Base-by-base conservation (phyloP, 2,329 filamentous ascomycete species). In the Sphaceloma murrayae region DNA sequence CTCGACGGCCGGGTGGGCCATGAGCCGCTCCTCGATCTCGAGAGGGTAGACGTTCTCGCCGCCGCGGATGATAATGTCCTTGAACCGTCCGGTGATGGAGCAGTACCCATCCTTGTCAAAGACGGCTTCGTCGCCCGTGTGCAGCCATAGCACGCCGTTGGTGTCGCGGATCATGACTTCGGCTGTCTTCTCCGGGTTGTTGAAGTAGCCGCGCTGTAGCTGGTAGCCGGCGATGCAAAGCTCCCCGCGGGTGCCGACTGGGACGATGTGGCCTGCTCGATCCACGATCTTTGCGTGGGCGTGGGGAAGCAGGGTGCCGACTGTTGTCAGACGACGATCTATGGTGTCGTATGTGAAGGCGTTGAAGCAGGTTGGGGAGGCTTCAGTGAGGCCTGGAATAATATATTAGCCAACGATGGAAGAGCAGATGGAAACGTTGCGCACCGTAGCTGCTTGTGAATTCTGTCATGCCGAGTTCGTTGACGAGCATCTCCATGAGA, bases 191-290 rank as follows among this genome's bases (percentile, higher is more conserved):
- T 77, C 75, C 31, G 75, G 73, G 61, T 86, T 87, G 55, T 83
- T 64, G 66, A 71, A 72, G 55, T 77, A 77, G 16, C 73, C 73
- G 33, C 66, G 72, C 58, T 81, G 82, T 8, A 88, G 67, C 60
- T 85, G 81, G 59, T 87, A 89, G 0, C 84, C 85, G 0, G 79
- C 74, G 32, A 87, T 83, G 58, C 82, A 86, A 16, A 89, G 72
- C 65, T 89, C 84, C 13, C 84, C 84, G 6, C 75, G 68, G 24
- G 70, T 63, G 16, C 84, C 84, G 10, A 85, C 62, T 0, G 80
- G 81, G 7, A 88, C 72, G 31, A 80, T 70, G 21, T 72, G 67
- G 13, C 81, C 80, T 11, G 78, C 68, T 21, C 73, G 67, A 55
- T 86, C 78, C 17, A 88, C 76, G 50, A 89, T 83, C 65, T 91